Base-by-base conservation (phyloP, 108 stramenopile species). In the Cyclostephanos tholiformis region DNA sequence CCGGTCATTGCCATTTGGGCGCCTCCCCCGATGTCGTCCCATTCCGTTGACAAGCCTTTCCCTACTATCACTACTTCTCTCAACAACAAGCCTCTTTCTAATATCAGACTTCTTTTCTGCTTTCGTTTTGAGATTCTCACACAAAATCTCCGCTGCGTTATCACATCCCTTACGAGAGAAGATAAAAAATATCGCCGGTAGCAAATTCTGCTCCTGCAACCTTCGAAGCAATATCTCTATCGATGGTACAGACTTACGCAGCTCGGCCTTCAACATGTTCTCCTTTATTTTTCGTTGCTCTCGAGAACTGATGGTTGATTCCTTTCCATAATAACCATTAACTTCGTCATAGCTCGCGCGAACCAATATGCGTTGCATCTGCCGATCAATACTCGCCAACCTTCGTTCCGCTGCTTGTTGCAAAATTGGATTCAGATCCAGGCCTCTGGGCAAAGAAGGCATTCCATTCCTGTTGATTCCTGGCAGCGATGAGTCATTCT, bases 141-240 rank as follows among this genome's bases (percentile, higher is more conserved):
- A 82, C 2, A 88, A 62, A n/a, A 70, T 70, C 57, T 76, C 59
- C 7, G 96, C 96, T 2, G 95, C 95, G 61, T 91, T 79, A 50
- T 96, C 95, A 74, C 95, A 96, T 19, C 97, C 96, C 41, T 82
- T 85, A n/a, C 97, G 72, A 22, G 85, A 87, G 74, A 98, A 98
- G 41, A 97, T 89, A 77, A 98, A 98, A 69, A 98, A 90, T 56
- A 98, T 97, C 3, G 96, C 95, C 43, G 97, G 97, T 9, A 98
- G 70, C 30, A 93, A 59, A 48, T 97, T 76, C 38, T 85, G 84
- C 20, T 90, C 66, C 41, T 79, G 65, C 56, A 97, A 65, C 51
- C 89, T 51, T 58, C 79, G 67, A 23, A 97, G 71, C 36, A 97
- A 64, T 48, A 81, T 76, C 9, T 79, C 44, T 5, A 91, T 66